A percentile compares a stretch with the other conserved stretches of the same genome.
Evolutionary conservation across 176 grass and related monocot genomes (phyloP).

Genomic region (Saccharum officinarum): DNA sequence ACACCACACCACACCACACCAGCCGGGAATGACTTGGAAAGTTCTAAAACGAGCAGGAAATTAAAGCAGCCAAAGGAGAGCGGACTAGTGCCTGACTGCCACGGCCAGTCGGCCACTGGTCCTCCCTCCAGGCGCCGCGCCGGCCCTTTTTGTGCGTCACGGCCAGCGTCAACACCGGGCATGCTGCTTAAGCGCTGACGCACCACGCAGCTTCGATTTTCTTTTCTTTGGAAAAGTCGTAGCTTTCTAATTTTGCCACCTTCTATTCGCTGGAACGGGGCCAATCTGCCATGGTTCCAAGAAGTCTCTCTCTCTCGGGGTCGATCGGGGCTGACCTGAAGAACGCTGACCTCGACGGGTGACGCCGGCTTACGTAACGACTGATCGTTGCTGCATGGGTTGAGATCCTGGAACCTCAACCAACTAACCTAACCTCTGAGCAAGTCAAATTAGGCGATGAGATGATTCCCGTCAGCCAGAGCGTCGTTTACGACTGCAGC

Average conservation of each 20-base stretch:
- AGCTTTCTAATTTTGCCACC: too few species aligned
- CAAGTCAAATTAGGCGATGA: neutral
- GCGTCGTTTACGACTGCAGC: neutral
- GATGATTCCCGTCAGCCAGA: neutral
- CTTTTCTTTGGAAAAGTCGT: too few species aligned
- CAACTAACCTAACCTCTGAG: neutral
- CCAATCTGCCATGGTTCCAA: too few species aligned
- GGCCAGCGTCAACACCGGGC: constrained; percentile 9
- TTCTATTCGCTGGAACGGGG: too few species aligned
- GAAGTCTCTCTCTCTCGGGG: too few species aligned
- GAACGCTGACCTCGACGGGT: neutral
- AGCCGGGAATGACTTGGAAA: constrained; percentile 30
- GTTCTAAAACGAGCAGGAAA: neutral
- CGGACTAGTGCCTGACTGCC: neutral
- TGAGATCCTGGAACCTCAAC: neutral
- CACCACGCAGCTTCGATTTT: neutral
- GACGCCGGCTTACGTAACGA: neutral
- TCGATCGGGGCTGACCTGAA: neutral
- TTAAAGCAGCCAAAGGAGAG: neutral
- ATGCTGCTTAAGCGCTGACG: constrained; percentile 14
- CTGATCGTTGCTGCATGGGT: neutral
- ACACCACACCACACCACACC: neutral
- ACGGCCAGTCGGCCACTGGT: neutral
- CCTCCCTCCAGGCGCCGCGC: neutral
- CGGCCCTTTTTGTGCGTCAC: neutral